Evolutionary conservation across 306 rosid genomes (phyloP).

Genomic region (Quercus bicolor): DNA sequence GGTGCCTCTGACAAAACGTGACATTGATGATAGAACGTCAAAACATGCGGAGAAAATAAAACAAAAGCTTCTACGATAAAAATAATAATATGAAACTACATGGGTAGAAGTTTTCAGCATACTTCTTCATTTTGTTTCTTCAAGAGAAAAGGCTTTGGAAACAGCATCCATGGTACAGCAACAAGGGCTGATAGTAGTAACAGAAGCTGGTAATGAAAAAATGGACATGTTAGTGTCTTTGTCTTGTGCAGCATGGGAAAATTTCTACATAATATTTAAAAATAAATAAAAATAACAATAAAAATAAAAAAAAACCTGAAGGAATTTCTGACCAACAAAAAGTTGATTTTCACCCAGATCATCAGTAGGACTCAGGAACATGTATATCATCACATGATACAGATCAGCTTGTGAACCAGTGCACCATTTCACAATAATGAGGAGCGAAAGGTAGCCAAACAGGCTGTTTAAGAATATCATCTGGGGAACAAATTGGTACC

Average conservation of each 20-base stretch:
- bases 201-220: conserved; percentile 47
- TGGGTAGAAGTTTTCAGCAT: conserved; percentile 10
- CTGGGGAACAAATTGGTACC: conserved; percentile 94
- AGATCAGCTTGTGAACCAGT: conserved; percentile 94
- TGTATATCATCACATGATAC: conserved; percentile 94
- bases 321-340: conserved; percentile 72
- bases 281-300: no score
- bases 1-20: conserved; percentile 66
- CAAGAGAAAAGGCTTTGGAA: conserved; percentile 94
- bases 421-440: conserved; percentile 84
- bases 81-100: not conserved
- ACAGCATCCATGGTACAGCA: conserved; percentile 96
- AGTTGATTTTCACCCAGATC: conserved; percentile 95
- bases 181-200: conserved; percentile 73
- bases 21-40: not conserved
- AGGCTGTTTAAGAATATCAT: conserved; percentile 84
- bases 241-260: not conserved
- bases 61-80: not conserved
- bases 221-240: not conserved
- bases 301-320: conserved; percentile 49
- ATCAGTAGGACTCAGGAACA: conserved; percentile 90
- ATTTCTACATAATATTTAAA: not conserved
- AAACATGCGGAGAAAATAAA: conserved; percentile 11
- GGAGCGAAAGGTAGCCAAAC: conserved; percentile 85
- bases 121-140: conserved; percentile 84